A percentile compares a stretch with the other conserved stretches of the same genome.
These are phyloP conservation scores for Aphanocladium album DNA, from an alignment of 2,329 filamentous ascomycete genomes.

Conservation along the genomic window DNA sequence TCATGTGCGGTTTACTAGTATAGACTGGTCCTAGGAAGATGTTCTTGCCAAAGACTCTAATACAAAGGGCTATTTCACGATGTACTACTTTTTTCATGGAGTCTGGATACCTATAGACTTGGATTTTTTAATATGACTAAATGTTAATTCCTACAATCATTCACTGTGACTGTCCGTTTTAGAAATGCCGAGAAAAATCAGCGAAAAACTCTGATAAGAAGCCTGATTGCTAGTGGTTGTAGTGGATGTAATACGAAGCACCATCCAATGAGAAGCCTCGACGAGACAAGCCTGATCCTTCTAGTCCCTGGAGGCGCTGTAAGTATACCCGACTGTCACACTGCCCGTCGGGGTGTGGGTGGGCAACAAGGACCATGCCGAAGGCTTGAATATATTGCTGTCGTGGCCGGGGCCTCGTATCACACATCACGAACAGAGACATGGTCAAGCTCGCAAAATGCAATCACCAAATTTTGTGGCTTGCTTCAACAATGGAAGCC, in stretches of 20 bases:
- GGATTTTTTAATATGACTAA: slow-evolving; percentile 7
- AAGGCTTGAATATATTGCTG: not conserved
- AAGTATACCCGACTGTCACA: not conserved
- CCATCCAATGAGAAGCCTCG: not conserved
- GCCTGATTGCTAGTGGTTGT: not conserved
- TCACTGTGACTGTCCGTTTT: not conserved
- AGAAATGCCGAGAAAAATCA: not conserved
- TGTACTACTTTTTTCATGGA: slow-evolving; percentile 8
- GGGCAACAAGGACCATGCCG: not conserved
- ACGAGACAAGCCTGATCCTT: not conserved
- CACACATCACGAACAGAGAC: not conserved
- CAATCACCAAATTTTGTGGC: not conserved
- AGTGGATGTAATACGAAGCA: slow-evolving; percentile 7
- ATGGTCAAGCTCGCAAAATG: no score
- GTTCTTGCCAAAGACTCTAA: not conserved
- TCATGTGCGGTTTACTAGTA: slow-evolving; percentile 3
- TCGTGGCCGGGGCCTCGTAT: not conserved
- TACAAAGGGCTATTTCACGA: slow-evolving; percentile 11
- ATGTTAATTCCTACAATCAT: not conserved
- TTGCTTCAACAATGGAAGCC: not conserved
- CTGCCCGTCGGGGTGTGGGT: not conserved
- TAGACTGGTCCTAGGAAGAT: slow-evolving; percentile 1
- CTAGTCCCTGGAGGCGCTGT: not conserved
- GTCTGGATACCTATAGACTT: slow-evolving; percentile 13
- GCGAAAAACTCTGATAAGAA: not conserved